Conservation (phyloP, 768 basidiomycete genomes). For the Suillus brevipes region DNA sequence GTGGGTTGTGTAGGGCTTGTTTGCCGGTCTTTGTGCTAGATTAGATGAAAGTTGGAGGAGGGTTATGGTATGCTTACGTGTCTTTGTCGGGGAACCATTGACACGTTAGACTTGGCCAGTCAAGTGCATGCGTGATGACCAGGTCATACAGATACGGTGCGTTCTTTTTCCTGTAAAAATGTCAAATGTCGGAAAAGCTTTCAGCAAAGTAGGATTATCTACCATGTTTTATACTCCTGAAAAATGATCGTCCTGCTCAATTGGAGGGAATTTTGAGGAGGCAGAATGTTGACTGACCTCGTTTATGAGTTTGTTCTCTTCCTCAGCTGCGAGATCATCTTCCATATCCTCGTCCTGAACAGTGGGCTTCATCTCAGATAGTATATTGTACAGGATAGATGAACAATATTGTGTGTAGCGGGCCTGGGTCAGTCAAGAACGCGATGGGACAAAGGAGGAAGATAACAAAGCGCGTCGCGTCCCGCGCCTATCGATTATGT, state of each 20-base stretch:
- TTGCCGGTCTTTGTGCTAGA: constrained; percentile 58
- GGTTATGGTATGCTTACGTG: constrained; percentile 54
- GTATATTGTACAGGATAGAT: neutral
- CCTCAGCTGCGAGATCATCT: constrained; percentile 79
- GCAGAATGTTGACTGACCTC: constrained; percentile 51
- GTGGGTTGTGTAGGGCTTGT: constrained; percentile 94
- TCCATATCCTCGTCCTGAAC: constrained; percentile 64
- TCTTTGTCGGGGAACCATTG: constrained; percentile 99
- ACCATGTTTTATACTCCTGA: constrained; percentile 89
- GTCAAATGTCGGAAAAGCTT: neutral
- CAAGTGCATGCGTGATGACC: constrained; percentile 94
- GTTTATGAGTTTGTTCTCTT: constrained; percentile 86
- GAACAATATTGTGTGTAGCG: neutral
- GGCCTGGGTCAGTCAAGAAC: neutral
- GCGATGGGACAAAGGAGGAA: constrained; percentile 4
- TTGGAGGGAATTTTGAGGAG: constrained; percentile 13
- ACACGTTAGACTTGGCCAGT: constrained; percentile 97
- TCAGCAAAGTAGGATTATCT: constrained; percentile 11
- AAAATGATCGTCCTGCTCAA: constrained; percentile 9
- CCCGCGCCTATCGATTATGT: constrained; percentile 2
- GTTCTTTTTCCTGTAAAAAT: constrained; percentile 80
- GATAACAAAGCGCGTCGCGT: constrained; percentile 27
- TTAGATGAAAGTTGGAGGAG: constrained; percentile 2
- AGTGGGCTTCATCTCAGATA: constrained; percentile 44
- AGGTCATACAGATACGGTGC: constrained; percentile 97